phyloP scores from a whole-genome alignment of 2,329 filamentous ascomycete species.

The Arthroderma uncinatum region DNA sequence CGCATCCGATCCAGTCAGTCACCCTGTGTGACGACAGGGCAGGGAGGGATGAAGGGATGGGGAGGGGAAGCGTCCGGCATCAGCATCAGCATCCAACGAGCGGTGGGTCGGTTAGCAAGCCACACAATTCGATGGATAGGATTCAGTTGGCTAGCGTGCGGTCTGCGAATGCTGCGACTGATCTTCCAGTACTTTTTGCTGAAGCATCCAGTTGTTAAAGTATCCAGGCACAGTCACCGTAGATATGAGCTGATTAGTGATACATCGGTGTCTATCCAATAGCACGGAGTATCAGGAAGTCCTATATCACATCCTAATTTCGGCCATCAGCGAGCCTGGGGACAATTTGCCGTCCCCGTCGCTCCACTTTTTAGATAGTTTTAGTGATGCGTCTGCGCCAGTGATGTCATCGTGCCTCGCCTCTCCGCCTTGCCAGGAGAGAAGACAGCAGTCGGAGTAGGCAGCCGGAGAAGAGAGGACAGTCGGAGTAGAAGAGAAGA shows the following conservation, averaged over 20 bases:
- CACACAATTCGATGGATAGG: not conserved
- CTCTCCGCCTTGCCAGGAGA: too few relatives aligned
- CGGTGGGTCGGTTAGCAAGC: constrained; percentile 1
- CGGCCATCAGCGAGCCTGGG: not conserved
- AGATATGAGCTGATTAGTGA: too few relatives aligned
- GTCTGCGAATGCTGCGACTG: not conserved
- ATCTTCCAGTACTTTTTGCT: too few relatives aligned
- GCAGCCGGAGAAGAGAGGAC: not conserved
- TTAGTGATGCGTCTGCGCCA: not conserved
- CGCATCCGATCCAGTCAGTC: not conserved
- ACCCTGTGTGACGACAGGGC: not conserved
- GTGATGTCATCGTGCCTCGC: constrained; percentile 1
- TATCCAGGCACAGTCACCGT: too few relatives aligned
- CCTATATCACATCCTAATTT: not conserved
- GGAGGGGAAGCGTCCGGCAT: too few relatives aligned
- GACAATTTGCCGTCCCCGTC: not conserved
- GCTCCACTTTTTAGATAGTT: not conserved
- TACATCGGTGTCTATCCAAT: not conserved
- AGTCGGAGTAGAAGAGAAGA: not conserved
- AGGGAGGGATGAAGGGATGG: not conserved
- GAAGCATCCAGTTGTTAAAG: too few relatives aligned
- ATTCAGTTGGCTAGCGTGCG: not conserved
- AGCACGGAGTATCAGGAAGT: not conserved
- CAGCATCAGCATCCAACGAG: too few relatives aligned
- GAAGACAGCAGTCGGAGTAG: too few relatives aligned